These are phyloP conservation scores for Xylariales sp. DNA, from an alignment of 2,329 filamentous ascomycete genomes.

Conservation along the genomic window DNA sequence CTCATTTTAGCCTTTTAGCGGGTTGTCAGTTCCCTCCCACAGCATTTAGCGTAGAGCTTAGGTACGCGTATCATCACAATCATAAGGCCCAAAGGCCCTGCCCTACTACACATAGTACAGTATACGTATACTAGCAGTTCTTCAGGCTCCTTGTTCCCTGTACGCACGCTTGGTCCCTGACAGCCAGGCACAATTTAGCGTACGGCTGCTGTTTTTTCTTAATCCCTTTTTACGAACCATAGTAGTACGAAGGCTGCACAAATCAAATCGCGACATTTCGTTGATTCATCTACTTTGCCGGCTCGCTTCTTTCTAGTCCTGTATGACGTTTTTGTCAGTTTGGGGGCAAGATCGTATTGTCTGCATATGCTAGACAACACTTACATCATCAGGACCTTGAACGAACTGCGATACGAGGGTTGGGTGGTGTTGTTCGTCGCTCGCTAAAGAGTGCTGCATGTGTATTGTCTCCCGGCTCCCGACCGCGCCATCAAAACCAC, in stretches of 20 bases:
- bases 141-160: conserved; percentile 23
- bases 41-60: too few species aligned
- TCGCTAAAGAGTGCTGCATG: conserved; percentile 33
- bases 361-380: conserved; percentile 10
- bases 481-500: neutral
- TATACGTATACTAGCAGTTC: neutral
- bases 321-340: neutral
- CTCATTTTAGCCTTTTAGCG: neutral
- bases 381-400: conserved; percentile 20
- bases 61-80: too few species aligned
- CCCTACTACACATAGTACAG: too few species aligned
- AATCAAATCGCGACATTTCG: too few species aligned
- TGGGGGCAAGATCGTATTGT: neutral
- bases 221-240: neutral
- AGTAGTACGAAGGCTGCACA: neutral
- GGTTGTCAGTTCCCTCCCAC: conserved; percentile 14
- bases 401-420: conserved; percentile 27
- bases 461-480: conserved; percentile 1
- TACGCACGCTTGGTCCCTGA: conserved; percentile 16
- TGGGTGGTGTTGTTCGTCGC: conserved; percentile 18
- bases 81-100: too few species aligned
- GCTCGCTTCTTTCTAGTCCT: neutral
- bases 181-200: neutral
- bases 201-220: neutral
- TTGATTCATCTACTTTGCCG: too few species aligned